Evolutionary conservation across 495 filamentous ascomycete genomes (phyloP).

Genomic region (Aspergillus heteromorphus): DNA sequence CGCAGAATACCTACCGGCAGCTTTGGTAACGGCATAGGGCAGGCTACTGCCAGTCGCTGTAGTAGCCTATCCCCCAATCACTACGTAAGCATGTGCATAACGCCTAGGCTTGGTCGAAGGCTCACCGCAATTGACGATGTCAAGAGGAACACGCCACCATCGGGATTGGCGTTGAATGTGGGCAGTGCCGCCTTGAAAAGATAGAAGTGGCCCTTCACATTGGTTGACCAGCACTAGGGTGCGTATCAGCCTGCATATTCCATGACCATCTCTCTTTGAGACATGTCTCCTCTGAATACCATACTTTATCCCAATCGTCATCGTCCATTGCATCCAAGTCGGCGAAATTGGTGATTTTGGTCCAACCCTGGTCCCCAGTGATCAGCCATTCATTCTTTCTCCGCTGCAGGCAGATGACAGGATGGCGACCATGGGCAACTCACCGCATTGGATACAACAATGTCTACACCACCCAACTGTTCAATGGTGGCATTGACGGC

Average conservation of each 20-base stretch:
- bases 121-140: constrained; percentile 59
- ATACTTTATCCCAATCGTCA: constrained; percentile 67
- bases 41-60: constrained; percentile 50
- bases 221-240: constrained; percentile 58
- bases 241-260: background rate
- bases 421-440: constrained; percentile 15
- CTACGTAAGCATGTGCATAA: background rate
- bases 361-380: constrained; percentile 53
- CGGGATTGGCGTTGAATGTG: constrained; percentile 61
- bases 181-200: constrained; percentile 59
- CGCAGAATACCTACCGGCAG: constrained; percentile 39
- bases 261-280: background rate
- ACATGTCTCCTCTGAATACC: background rate
- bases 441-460: constrained; percentile 68
- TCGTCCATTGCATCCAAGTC: constrained; percentile 59
- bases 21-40: constrained; percentile 64
- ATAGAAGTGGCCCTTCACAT: constrained; percentile 62
- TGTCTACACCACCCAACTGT: constrained; percentile 61
- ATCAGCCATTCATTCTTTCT: background rate
- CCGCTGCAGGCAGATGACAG: background rate
- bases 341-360: constrained; percentile 56
- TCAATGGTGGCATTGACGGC: constrained; percentile 52
- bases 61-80: constrained; percentile 31
- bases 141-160: constrained; percentile 64
- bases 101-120: background rate